Evolutionary conservation across 148 eudicot species (phyloP).

Genomic region (Rhododendron mucronatum): DNA sequence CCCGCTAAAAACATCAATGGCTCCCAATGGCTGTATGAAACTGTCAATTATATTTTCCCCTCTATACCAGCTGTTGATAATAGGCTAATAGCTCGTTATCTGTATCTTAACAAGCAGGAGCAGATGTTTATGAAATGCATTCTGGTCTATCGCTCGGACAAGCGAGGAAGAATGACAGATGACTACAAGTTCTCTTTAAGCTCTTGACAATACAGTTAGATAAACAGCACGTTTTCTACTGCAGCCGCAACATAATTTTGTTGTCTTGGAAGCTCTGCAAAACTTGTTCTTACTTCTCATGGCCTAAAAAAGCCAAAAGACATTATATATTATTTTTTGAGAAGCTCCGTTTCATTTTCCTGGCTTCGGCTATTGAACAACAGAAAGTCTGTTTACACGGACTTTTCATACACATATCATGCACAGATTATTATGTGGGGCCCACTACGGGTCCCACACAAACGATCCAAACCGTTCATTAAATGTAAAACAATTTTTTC

Average conservation of each 20-base stretch:
- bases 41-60: background rate
- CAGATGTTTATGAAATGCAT: background rate
- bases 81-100: background rate
- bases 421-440: no score
- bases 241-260: background rate
- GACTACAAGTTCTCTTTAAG: background rate
- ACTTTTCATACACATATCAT: no score
- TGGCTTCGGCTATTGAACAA: background rate
- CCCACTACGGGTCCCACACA: no score
- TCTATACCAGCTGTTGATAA: background rate
- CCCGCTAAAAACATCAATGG: background rate
- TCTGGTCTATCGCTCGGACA: background rate
- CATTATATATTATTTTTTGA: background rate
- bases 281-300: background rate
- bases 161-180: background rate
- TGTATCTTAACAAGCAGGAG: background rate
- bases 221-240: background rate
- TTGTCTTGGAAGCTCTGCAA: background rate
- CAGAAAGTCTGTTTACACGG: no score
- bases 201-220: background rate
- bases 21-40: background rate
- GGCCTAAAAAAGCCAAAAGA: background rate
- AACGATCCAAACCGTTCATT: no score
- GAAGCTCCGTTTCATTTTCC: background rate
- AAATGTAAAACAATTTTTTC: no score